Conservation (phyloP, 2,329 filamentous ascomycete genomes). For the Exophiala spinifera region DNA sequence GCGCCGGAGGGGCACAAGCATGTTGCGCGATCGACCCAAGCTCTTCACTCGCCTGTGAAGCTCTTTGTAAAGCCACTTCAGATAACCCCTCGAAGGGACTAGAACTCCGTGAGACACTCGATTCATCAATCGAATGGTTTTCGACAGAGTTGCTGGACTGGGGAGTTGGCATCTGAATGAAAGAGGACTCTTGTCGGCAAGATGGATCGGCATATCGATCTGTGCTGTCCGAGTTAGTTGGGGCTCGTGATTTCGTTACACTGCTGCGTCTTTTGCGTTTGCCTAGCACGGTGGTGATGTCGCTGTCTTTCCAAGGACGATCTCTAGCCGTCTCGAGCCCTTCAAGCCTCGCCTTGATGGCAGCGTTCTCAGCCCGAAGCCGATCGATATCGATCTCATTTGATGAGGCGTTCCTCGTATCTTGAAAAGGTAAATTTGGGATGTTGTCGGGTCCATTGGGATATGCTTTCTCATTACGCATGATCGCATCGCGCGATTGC, state of each 20-base stretch:
- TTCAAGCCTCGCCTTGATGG: constrained; percentile 21
- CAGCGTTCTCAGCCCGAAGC: constrained; percentile 25
- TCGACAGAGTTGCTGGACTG: constrained; percentile 13
- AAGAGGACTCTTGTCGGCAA: constrained; percentile 1
- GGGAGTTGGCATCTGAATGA: constrained; percentile 11
- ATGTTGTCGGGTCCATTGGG: constrained; percentile 2
- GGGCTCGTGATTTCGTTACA: neutral
- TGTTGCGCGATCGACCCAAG: neutral
- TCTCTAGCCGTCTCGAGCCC: constrained; percentile 18
- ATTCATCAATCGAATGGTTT: constrained; percentile 1
- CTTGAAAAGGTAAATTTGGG: constrained; percentile 9
- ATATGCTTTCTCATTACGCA: neutral
- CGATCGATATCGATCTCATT: constrained; percentile 13
- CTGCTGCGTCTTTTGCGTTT: constrained; percentile 23
- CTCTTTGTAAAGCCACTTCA: neutral
- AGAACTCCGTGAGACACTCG: constrained; percentile 1
- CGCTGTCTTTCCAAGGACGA: neutral
- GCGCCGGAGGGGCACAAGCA: too few relatives aligned
- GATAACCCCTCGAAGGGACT: neutral
- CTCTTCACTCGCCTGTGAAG: neutral
- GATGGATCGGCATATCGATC: neutral
- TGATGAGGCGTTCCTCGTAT: constrained; percentile 13
- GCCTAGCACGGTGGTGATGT: constrained; percentile 8
- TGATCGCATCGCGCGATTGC: constrained; percentile 1
- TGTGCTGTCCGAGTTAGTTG: neutral